A percentile compares a stretch with the other conserved stretches of the same genome.
Conservation (phyloP, 1,139 yeast genomes). For the Suhomyces bribrorum region DNA sequence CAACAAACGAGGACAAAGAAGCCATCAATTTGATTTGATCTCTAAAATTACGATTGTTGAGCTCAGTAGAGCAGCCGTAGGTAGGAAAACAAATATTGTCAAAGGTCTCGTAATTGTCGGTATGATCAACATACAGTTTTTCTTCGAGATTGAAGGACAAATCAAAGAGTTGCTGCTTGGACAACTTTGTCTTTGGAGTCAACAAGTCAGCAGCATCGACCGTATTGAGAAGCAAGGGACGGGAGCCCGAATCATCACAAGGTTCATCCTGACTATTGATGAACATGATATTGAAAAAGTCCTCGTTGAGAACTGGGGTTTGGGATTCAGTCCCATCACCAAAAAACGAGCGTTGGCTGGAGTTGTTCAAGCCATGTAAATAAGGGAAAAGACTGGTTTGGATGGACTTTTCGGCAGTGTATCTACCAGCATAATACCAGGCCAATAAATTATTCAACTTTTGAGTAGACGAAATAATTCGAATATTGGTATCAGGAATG, state of each 20-base stretch:
- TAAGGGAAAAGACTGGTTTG: constrained; percentile 34
- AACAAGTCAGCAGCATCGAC: constrained; percentile 25
- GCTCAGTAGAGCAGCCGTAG: constrained; percentile 13
- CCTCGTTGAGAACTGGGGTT: constrained; percentile 3
- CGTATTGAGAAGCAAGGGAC: constrained; percentile 24
- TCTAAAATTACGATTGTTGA: constrained; percentile 36
- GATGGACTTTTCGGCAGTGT: neutral
- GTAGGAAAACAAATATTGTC: constrained; percentile 10
- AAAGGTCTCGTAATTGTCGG: constrained; percentile 18
- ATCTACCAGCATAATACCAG: constrained; percentile 25
- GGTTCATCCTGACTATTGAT: constrained; percentile 7
- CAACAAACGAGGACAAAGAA: constrained; percentile 34
- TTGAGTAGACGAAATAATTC: constrained; percentile 16
- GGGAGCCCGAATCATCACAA: constrained; percentile 1
- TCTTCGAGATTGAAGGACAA: constrained; percentile 4
- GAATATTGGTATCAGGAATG: constrained; percentile 13
- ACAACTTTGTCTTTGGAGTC: constrained; percentile 5
- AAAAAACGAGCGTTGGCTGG: constrained; percentile 32
- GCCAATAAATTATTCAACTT: constrained; percentile 26
- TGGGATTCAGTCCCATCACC: constrained; percentile 1
- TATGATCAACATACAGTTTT: constrained; percentile 6
- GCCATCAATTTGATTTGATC: constrained; percentile 37
- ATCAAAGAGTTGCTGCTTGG: constrained; percentile 4
- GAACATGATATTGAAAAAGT: constrained; percentile 24
- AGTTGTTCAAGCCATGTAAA: constrained; percentile 35